Evolutionary conservation across 2,329 filamentous ascomycete genomes (phyloP), one percentile per base, ranked within the genome.

Genomic region (Ilyonectria sp.): DNA sequence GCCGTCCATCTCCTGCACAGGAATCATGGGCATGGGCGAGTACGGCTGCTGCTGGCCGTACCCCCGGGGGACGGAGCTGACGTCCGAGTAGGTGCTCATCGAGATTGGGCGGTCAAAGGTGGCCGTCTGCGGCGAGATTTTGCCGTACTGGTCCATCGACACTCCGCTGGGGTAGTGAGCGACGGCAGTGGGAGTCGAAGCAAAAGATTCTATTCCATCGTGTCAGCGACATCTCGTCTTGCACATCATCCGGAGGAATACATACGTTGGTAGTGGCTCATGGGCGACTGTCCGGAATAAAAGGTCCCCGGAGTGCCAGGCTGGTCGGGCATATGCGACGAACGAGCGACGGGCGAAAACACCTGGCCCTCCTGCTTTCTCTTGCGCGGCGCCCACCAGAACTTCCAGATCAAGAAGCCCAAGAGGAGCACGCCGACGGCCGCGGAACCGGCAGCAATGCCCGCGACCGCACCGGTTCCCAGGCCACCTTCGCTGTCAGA

Each of bases 211-310:
- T 75, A 15, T 2, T 6, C 9, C 19, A 3, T 11, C 17, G 23
- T 23, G 64, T 75, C 26, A 75, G 72, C 43, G 9, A 52, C 21
- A 33, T 26, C 10, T 61, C 13, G 7, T 23, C 15, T 49, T 5
- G 19, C 33, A 10, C 6, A 31, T n/a, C 15, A 31, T 47, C 3
- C 2, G 6, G 8, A 7, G 29, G 46, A 9, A 15, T 40, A 60
- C 73, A 63, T 69, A 76, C 74, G 63, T 55, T 74, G 73, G 31
- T 74, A 72, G 44, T 60, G 49, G 53, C 70, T 75, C 69, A 71
- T 69, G 11, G 71, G 70, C 26, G 74, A 72, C 19, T 71, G 71
- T 13, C 57, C 61, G 19, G 59, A 13, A 37, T 68, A 56, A 7
- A 63, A 66, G 6, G 61, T 44, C 1, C 57, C 57, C 8, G 74